A percentile compares a stretch with the other conserved stretches of the same genome.
Conservation (phyloP, 192 early-diverging fungal species). For the Cetraspora pellucida region DNA sequence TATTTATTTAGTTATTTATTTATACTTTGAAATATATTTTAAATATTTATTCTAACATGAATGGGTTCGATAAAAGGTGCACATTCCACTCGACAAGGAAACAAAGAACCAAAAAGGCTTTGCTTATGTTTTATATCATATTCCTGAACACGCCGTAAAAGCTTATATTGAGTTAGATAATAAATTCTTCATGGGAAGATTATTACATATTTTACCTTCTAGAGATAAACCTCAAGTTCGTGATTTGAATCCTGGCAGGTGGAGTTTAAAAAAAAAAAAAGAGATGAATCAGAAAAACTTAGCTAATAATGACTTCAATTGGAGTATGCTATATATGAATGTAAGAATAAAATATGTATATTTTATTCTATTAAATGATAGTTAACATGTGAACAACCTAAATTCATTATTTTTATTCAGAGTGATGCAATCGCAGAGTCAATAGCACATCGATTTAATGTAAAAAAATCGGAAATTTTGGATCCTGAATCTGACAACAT, state of each 20-base stretch:
- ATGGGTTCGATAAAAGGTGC: conserved; percentile 53
- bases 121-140: conserved; percentile 84
- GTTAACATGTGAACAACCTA: conserved; percentile 11
- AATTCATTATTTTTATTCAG: conserved; percentile 41
- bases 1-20: not conserved
- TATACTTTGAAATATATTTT: not conserved
- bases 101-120: conserved; percentile 94
- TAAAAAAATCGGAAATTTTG: conserved; percentile 91
- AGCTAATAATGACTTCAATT: conserved; percentile 86
- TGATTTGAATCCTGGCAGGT: conserved; percentile 49
- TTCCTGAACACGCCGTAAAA: conserved; percentile 93
- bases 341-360: conserved; percentile 47
- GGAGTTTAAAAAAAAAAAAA: conserved; percentile 79
- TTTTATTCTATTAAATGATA: not conserved
- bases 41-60: conserved; percentile 9
- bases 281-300: conserved; percentile 78
- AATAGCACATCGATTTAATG: conserved; percentile 89
- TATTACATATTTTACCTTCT: conserved; percentile 87
- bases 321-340: conserved; percentile 97
- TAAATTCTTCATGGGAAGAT: conserved; percentile 87
- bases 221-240: conserved; percentile 76
- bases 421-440: conserved; percentile 93
- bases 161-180: conserved; percentile 83
- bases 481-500: conserved; percentile 85
- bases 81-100: conserved; percentile 91